Evolutionary conservation across 306 rosid species (phyloP).

Genomic region (Quercus suber): DNA sequence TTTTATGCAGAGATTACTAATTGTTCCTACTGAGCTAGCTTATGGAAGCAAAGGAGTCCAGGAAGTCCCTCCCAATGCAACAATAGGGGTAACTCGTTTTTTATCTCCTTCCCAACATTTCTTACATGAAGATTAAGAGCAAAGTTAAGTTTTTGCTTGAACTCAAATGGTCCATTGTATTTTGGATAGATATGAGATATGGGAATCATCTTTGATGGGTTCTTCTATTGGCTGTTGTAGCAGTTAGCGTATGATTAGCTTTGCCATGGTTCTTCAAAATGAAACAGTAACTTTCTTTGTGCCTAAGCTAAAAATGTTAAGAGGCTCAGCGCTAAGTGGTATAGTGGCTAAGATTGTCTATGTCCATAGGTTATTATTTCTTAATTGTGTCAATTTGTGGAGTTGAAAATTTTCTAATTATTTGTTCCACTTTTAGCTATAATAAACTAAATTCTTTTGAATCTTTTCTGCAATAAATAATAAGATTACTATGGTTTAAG

Average conservation of each 20-base stretch:
- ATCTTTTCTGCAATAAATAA: not conserved
- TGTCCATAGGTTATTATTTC: not conserved
- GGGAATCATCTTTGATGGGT: not conserved
- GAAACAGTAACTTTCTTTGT: not conserved
- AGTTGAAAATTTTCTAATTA: not conserved
- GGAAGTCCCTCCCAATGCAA: conserved; percentile 95
- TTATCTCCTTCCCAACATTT: conserved; percentile 13
- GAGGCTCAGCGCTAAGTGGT: not conserved
- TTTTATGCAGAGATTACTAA: conserved; percentile 60
- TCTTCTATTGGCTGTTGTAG: not conserved
- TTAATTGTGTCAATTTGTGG: not conserved
- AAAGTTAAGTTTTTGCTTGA: not conserved
- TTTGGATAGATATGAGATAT: no score
- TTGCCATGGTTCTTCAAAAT: not conserved
- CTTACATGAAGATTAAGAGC: not conserved
- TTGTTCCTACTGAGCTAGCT: conserved; percentile 90
- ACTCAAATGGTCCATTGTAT: no score
- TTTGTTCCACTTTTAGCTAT: not conserved
- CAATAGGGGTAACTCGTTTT: conserved; percentile 61
- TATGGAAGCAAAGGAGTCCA: conserved; percentile 86
- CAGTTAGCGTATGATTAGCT: not conserved
- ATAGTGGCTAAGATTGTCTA: not conserved
- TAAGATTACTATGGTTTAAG: not conserved
- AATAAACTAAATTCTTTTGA: not conserved
- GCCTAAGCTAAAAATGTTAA: not conserved